These are phyloP conservation scores for Hypomontagnella submonticulosa DNA, from an alignment of 495 filamentous ascomycete species.

Conservation along the genomic window DNA sequence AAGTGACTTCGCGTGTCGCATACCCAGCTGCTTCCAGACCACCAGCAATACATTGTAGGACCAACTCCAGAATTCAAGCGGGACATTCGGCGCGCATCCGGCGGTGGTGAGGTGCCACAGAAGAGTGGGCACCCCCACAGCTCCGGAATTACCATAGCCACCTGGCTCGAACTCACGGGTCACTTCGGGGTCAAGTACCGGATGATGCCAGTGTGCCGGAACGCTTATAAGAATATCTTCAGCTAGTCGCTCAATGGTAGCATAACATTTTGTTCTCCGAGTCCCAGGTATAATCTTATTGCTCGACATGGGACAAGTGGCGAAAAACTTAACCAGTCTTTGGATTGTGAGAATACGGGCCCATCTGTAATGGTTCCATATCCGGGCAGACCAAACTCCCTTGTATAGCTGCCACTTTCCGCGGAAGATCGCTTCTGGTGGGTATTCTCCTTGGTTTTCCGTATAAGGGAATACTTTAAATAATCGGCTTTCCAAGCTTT, in stretches of 20 bases:
- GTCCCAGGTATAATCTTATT: slow-evolving; percentile 49
- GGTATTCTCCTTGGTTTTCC: slow-evolving; percentile 44
- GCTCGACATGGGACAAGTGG: slow-evolving; percentile 49
- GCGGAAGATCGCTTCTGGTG: slow-evolving; percentile 60
- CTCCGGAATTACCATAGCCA: slow-evolving; percentile 53
- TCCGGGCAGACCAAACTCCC: slow-evolving; percentile 65
- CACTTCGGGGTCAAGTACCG: slow-evolving; percentile 42
- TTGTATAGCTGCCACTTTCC: slow-evolving; percentile 69
- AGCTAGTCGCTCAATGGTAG: slow-evolving; percentile 48
- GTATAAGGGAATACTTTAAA: slow-evolving; percentile 46
- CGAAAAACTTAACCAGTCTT: slow-evolving; percentile 54
- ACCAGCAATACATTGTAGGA: slow-evolving; percentile 51
- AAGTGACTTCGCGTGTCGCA: slow-evolving; percentile 54
- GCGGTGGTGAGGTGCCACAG: slow-evolving; percentile 56
- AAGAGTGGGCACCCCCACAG: slow-evolving; percentile 55
- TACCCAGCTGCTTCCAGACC: slow-evolving; percentile 58
- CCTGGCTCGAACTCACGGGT: slow-evolving; percentile 49
- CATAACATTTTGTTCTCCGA: slow-evolving; percentile 49
- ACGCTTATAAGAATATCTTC: slow-evolving; percentile 56
- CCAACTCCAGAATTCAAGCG: slow-evolving; percentile 51
- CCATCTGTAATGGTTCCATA: slow-evolving; percentile 73
- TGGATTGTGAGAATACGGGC: slow-evolving; percentile 68
- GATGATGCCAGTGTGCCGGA: slow-evolving; percentile 60
- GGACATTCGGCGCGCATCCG: slow-evolving; percentile 56
- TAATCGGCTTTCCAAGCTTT: slow-evolving; percentile 48